Evolutionary conservation across 192 early-diverging fungal genomes (phyloP).

Genomic region (Coemansia sp.): DNA sequence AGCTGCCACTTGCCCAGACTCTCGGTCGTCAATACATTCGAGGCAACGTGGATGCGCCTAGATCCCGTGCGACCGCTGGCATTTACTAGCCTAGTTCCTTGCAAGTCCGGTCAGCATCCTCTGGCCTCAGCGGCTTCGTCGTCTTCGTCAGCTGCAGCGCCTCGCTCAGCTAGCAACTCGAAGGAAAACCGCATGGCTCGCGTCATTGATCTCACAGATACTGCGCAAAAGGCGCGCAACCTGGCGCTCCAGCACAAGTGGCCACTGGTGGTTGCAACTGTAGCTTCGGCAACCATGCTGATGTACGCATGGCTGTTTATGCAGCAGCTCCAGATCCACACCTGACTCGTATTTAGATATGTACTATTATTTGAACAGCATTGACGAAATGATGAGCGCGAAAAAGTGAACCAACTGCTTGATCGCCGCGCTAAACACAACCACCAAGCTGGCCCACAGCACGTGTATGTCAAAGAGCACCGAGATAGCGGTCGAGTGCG

Average conservation of each 20-base stretch:
- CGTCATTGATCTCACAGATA: conserved; percentile 40
- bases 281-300: conserved; percentile 46
- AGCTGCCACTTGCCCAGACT: conserved; percentile 25
- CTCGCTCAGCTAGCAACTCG: not conserved
- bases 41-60: conserved; percentile 46
- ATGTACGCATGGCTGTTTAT: conserved; percentile 51
- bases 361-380: conserved; percentile 16
- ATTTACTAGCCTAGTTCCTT: conserved; percentile 30
- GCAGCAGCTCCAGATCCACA: conserved; percentile 33
- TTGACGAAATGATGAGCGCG: conserved; percentile 10
- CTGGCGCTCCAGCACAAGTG: conserved; percentile 45
- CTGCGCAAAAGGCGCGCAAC: conserved; percentile 45
- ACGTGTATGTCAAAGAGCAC: conserved; percentile 49
- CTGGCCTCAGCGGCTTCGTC: conserved; percentile 6
- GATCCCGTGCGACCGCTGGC: conserved; percentile 41
- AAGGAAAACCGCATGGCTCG: conserved; percentile 35
- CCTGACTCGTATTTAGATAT: not conserved
- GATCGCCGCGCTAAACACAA: conserved; percentile 40
- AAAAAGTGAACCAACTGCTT: conserved; percentile 47
- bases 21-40: conserved; percentile 42
- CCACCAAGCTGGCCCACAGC: conserved; percentile 42
- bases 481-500: conserved; percentile 71
- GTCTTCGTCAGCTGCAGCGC: not conserved
- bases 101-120: conserved; percentile 28
- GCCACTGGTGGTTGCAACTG: conserved; percentile 39